Evolutionary conservation across 1,139 yeast genomes (phyloP), one percentile per base, ranked within the genome.

Genomic region (Kodamaea derodonti): DNA sequence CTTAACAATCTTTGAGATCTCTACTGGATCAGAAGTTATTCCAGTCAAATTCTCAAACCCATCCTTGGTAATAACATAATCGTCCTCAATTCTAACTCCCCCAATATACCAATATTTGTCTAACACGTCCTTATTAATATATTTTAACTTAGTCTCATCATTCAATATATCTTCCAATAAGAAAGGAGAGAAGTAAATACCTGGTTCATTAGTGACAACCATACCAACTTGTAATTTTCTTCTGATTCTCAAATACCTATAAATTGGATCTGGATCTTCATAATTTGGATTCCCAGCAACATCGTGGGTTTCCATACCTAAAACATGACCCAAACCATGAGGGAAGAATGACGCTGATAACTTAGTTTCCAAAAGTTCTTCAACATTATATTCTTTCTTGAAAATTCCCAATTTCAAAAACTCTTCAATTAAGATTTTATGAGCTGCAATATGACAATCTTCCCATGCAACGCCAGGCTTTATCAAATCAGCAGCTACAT

Each of bases 301-400:
- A 59, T 92, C 98, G 58, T 92, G 98, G 9, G 95, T 87, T 55
- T 90, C 97, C 83, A 92, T 74, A 23, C 98, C 98, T 34, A 92
- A 63, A 52, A 87, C 67, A 54, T 92, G 98, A 10, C 98, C 98
- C 43, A 92, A 65, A 0, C 98, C 98, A 53, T 92, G 98, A 2
- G 97, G 97, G 60, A 81, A 86, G 61, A 92, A 92, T 17, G 84
- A 75, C 11, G 80, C 84, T 4, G 95, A 78, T 7, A 82, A 78
- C 40, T 80, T 74, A 30, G 94, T 74, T 3, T 75, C 71, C 40
- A 76, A 78, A 33, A 90, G 77, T 45, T 87, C 92, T 12, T 83
- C 77, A 12, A 60, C 75, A 3, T 80, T 57, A 38, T 67, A 77
- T 37, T 80, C 81, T 11, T 61, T 53, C 42, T 74, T 74, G 65